Evolutionary conservation across 2,329 filamentous ascomycete genomes (phyloP), one percentile per base, ranked within the genome.

Genomic region (Fusarium sp.): DNA sequence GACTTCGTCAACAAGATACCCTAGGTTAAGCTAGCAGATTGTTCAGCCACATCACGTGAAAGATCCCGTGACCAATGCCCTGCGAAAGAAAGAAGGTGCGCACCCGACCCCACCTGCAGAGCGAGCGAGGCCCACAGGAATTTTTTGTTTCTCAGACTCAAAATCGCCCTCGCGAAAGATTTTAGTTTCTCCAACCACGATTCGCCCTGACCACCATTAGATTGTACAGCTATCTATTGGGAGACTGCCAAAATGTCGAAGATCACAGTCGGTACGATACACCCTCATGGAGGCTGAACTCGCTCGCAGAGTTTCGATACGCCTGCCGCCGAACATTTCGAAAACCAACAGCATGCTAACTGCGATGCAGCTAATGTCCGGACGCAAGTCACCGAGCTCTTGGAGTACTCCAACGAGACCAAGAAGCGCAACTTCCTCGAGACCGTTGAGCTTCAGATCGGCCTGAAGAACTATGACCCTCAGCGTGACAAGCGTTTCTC

Each of bases 401-500:
- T 99, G 80, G 91, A 97, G 81, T 98, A 98, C 92, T 97, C 92
- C 82, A 88, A 88, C 79, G 80, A 97, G 85, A 93, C 92, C 84
- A 97, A 97, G 92, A 97, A 97, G 92, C 89, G 94, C 79, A 97
- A 97, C 90, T 98, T 97, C 88, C 89, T 97, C 83, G 94, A 96
- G 88, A 95, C 93, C 81, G 93, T 97, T 83, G 92, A 94, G 85
- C 91, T 92, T 77, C 90, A 94, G 85, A 96, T 97, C 88, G 93
- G 93, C 84, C 91, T 97, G 83, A 97, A 97, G 92, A 97, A 97
- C 92, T 97, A 97, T 88, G 93, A 99, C 84, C 95, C 96, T 81
- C 88, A 98, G 92, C 95, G 96, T 94, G 96, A 99, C 89, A 99
- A 99, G 95, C 95, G 95, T 97, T 99, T 99, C 95, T 97, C 93